Evolutionary conservation across 768 basidiomycete genomes (phyloP), one percentile per base, ranked within the genome.

Genomic region (Termitomyces sp.): DNA sequence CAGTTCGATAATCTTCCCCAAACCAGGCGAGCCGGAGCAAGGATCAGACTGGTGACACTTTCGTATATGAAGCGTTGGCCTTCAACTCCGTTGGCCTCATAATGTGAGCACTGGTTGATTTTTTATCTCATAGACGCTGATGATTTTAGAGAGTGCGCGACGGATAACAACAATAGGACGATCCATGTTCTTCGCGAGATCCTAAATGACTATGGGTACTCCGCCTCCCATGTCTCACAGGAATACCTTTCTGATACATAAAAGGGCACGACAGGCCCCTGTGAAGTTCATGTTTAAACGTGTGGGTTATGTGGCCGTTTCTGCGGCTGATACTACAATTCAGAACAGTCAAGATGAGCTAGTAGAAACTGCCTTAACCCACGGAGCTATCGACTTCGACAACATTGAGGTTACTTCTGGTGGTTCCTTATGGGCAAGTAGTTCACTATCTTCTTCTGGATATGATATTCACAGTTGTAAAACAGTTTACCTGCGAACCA

Each of bases 131-230:
- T 22, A 46, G 16, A 37, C 20, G 20, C 46, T 27, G 46, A 37
- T 37, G 14, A 34, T 55, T 34, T 46, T 57, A 84, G 83, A 67
- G 83, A 84, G 61, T 85, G 81, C 62, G 68, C 81, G 42, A 82
- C 85, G n/a, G 80, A 87, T 65, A 88, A 88, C 62, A 69, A 74
- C 46, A 86, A 82, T 60, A 79, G 87, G 32, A 87, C 87, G 22
- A 73, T 82, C 49, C 78, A 81, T 61, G 79, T 74, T 41, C 69
- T 87, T 49, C 80, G 81, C 48, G 81, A 83, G 49, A 72, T 81
- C 14, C 65, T 88, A 43, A 73, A 70, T 31, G 64, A 66, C 16
- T 74, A 83, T 57, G 72, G 76, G 86, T 86, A 57, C 29, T 37
- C 41, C 42, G 29, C 59, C 48, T 57, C 29, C 32, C 22, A 31